A percentile compares a stretch with the other conserved stretches of the same genome.
Evolutionary conservation across 305 asterid genomes (phyloP).

Genomic region (Petunia hybrid): DNA sequence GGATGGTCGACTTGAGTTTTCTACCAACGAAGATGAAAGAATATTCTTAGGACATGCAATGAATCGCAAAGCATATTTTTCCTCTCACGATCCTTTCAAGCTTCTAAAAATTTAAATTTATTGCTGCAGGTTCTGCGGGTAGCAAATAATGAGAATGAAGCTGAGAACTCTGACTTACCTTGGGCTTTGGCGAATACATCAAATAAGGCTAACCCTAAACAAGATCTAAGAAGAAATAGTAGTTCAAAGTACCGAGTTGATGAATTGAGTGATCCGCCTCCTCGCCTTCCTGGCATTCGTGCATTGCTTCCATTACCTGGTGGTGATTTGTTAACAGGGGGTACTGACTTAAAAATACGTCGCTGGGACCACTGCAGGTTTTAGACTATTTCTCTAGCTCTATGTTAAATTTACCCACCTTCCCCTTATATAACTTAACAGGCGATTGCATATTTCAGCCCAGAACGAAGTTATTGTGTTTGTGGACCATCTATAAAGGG

Average conservation of each 20-base stretch:
- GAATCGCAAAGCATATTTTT: neutral
- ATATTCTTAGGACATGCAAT: neutral
- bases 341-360: slow-evolving; percentile 96
- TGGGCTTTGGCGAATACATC: slow-evolving; percentile 83
- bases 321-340: slow-evolving; percentile 96
- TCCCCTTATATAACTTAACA: neutral
- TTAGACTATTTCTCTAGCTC: slow-evolving; percentile 7
- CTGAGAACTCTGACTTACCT: slow-evolving; percentile 70
- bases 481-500: slow-evolving; percentile 96
- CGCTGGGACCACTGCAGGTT: slow-evolving; percentile 96
- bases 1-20: slow-evolving; percentile 9
- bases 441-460: slow-evolving; percentile 60
- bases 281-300: slow-evolving; percentile 91
- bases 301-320: slow-evolving; percentile 98
- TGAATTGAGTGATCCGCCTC: slow-evolving; percentile 82
- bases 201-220: slow-evolving; percentile 64
- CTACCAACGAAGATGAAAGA: neutral
- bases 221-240: slow-evolving; percentile 64
- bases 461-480: slow-evolving; percentile 86
- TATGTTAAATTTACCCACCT: neutral
- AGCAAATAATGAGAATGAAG: slow-evolving; percentile 71
- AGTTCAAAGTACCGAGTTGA: slow-evolving; percentile 80
- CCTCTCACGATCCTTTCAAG: neutral
- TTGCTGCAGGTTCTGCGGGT: slow-evolving; percentile 74
- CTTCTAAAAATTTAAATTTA: slow-evolving; percentile 23